Evolutionary conservation across 306 rosid species (phyloP), one percentile per base, ranked within the genome.

Genomic region (Castanea sativa): DNA sequence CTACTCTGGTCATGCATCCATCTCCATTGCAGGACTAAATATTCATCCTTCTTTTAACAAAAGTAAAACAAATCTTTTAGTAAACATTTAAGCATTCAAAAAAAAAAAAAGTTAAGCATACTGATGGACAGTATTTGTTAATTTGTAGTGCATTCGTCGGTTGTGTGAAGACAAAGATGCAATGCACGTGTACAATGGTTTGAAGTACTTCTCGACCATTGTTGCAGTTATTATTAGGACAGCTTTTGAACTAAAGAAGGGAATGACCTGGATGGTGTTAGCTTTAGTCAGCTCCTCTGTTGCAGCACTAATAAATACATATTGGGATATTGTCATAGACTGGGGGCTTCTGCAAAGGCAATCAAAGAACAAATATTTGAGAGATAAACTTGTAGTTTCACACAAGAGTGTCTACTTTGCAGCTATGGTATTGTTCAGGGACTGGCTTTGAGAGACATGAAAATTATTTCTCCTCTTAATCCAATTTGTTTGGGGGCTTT

Each of bases 281-380:
- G 92, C 97, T n/a, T 79, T 92, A 71, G 43, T 85, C 72, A 87
- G 85, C 63, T 90, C 97, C 21, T 84, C 86, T 21, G 79, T 87
- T 25, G 84, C 97, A 57, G 83, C 73, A 15, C 6, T 76, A 5
- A 78, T 80, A 27, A 87, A 85, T 75, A 85, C 84, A 32, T 88
- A 71, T 35, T 90, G 92, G 92, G 97, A 92, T 80, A 81, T 90
- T 52, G 85, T 80, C 6, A 32, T 57, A 41, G 94, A 92, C 74
- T 85, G 92, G 97, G 94, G 92, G 23, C 91, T 90, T 64, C 71
- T 92, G 12, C 64, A 80, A 81, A 90, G 87, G 82, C 85, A 79
- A 49, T 90, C 94, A 29, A 85, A 79, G 87, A 91, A 85, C 78
- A 75, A 65, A 3, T 90, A 79, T 76, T 76, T 92, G 84, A 87